Percentiles rank a stretch among this genome's conserved stretches.
phyloP scores from a whole-genome alignment of 257 asterid genomes.

The Nicotiana obtusifolia region DNA sequence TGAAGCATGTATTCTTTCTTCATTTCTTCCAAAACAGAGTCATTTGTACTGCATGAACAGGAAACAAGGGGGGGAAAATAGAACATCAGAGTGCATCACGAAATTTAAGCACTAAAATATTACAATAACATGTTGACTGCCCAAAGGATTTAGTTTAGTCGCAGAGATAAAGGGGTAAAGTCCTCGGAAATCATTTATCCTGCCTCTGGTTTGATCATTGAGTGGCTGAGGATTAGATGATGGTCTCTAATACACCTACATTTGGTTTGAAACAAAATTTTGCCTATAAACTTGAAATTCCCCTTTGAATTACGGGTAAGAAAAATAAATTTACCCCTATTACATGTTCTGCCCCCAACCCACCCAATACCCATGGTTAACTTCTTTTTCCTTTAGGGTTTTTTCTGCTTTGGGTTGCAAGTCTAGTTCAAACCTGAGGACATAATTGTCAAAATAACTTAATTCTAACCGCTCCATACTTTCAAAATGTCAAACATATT shows the following conservation, averaged over 20 bases:
- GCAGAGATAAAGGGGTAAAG: not conserved
- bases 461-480: not conserved
- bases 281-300: not conserved
- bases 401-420: not conserved
- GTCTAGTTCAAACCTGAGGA: not conserved
- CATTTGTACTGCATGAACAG: constrained; percentile 58
- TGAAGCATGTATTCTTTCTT: constrained; percentile 72
- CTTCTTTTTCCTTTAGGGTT: too few species aligned
- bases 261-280: not conserved
- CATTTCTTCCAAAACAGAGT: constrained; percentile 79
- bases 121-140: not conserved
- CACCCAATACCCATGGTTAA: not conserved
- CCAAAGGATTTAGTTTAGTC: not conserved
- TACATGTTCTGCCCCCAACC: not conserved
- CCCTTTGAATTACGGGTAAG: not conserved
- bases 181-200: not conserved
- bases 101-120: not conserved
- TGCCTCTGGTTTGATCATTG: not conserved
- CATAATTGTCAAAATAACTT: not conserved
- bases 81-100: not conserved
- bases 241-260: not conserved
- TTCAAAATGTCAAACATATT: not conserved
- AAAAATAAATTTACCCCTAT: not conserved
- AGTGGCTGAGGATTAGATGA: not conserved
- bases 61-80: constrained; percentile 4